Conservation (phyloP, 1,284 basidiomycete species). For the Tilletiopsis washingtonensis region DNA sequence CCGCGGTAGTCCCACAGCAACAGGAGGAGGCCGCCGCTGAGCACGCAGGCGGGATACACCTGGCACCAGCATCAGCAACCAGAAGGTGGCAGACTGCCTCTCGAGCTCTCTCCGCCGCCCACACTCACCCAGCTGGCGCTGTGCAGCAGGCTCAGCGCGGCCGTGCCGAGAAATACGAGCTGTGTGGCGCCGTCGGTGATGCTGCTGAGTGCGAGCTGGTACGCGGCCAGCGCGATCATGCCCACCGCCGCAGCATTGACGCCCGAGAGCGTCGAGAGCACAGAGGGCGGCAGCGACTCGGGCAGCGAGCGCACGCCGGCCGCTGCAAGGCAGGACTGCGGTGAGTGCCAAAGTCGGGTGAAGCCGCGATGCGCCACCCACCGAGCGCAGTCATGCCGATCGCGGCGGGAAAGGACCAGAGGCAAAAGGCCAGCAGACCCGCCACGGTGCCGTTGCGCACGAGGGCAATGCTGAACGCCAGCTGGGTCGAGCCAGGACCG, state of each 20-base stretch:
- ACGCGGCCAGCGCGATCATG: conserved; percentile 56
- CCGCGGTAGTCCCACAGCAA: too few species aligned
- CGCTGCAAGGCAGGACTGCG: conserved; percentile 7
- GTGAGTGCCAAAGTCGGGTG: not conserved
- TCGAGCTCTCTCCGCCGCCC: too few species aligned
- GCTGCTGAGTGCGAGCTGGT: conserved; percentile 53
- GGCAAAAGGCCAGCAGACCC: conserved; percentile 48
- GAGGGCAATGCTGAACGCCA: conserved; percentile 49
- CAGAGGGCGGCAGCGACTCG: conserved; percentile 52
- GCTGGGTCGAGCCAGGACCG: conserved; percentile 50
- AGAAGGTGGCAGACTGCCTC: too few species aligned
- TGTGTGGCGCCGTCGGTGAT: conserved; percentile 54
- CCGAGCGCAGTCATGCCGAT: not conserved
- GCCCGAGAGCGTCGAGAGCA: conserved; percentile 56
- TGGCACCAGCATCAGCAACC: too few species aligned
- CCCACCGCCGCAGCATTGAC: conserved; percentile 58
- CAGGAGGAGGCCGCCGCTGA: too few species aligned
- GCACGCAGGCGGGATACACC: too few species aligned
- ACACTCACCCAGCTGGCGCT: too few species aligned
- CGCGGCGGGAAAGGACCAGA: conserved; percentile 50
- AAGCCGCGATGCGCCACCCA: not conserved
- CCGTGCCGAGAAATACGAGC: too few species aligned
- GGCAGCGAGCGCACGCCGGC: conserved; percentile 54
- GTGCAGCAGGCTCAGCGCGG: too few species aligned
- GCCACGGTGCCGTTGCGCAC: conserved; percentile 46